Evolutionary conservation across 2,329 filamentous ascomycete genomes (phyloP).

Genomic region (Arthrobotrys musiformis): DNA sequence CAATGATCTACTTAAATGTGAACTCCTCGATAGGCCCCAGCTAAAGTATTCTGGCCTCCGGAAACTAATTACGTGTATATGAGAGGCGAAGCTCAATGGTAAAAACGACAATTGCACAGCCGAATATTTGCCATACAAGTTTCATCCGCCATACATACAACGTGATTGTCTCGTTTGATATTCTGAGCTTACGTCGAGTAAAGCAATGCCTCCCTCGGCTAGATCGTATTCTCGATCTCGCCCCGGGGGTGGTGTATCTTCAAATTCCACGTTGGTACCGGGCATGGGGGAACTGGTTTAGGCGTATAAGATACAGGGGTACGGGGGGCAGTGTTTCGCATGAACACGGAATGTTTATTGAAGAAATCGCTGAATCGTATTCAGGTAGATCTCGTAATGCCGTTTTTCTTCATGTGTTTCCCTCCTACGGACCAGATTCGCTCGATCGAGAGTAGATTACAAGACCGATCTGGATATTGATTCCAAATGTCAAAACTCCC

Average conservation of each 20-base stretch:
- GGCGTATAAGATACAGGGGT: background rate
- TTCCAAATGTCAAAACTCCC: background rate
- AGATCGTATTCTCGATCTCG: too few relatives aligned
- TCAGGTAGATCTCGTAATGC: background rate
- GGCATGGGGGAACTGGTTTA: too few relatives aligned
- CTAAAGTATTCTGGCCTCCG: background rate
- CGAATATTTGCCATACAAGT: background rate
- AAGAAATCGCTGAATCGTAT: background rate
- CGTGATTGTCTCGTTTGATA: background rate
- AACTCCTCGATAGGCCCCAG: background rate
- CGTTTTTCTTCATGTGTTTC: background rate
- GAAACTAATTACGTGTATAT: background rate
- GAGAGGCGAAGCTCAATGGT: background rate
- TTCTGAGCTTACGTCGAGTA: background rate
- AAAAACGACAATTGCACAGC: background rate
- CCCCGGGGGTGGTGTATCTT: background rate
- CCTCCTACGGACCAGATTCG: background rate
- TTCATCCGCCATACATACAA: background rate
- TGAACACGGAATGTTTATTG: background rate
- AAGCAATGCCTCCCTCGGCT: constrained; percentile 6
- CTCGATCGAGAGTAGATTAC: background rate
- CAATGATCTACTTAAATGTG: background rate
- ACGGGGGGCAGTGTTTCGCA: background rate
- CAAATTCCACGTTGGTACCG: background rate
- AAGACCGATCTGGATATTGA: background rate